Base-by-base conservation (phyloP, 2,329 filamentous ascomycete species). In the Phyllosticta paracitricarpa region DNA sequence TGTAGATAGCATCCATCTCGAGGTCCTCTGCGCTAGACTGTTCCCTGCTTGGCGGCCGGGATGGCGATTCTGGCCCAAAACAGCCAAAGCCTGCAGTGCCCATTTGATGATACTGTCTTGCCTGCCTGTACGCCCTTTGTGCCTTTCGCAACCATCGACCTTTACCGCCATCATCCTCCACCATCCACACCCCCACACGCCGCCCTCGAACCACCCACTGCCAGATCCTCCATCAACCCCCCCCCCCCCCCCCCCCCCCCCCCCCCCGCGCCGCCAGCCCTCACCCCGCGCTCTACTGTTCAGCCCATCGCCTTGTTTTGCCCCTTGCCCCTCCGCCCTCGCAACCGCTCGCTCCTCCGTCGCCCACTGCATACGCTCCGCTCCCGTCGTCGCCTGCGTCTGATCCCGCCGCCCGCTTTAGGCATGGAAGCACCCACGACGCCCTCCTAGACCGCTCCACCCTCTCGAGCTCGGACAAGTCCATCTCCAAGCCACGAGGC, bases 391-490 rank as follows among this genome's bases (percentile, higher is more conserved):
- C 52, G 17, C 22, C 19, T 25, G 52, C 54, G 54, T 54, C 54
- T 57, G 35, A 35, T 48, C 52, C 54, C 59, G 59, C 54, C 52
- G 52, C 53, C 58, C 54, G 54, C 54, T 57, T 35, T 54, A 56
- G 57, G 59, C 59, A 61, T 61, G 59, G 59, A 57, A 61, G 54
- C 52, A 51, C 54, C 59, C 40, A 53, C 59, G 59, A 63, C 66
- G 62, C 61, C 58, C 65, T 59, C 67, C 63, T 70, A 70, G 67
- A 61, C 61, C 48, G 66, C 68, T 70, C 68, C 68, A 69, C 68
- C 68, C 68, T 65, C 67, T 65, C 66, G 59, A 70, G 68, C 68
- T 69, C 68, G 68, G 67, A 67, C 67, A 64, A 57, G 58, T 55
- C 55, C 59, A 54, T 51, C 55, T 56, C 51, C 55, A 61, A 65